These are phyloP conservation scores for Blastocrithidia nonstop DNA, from an alignment of 208 protist genomes.

Conservation along the genomic window DNA sequence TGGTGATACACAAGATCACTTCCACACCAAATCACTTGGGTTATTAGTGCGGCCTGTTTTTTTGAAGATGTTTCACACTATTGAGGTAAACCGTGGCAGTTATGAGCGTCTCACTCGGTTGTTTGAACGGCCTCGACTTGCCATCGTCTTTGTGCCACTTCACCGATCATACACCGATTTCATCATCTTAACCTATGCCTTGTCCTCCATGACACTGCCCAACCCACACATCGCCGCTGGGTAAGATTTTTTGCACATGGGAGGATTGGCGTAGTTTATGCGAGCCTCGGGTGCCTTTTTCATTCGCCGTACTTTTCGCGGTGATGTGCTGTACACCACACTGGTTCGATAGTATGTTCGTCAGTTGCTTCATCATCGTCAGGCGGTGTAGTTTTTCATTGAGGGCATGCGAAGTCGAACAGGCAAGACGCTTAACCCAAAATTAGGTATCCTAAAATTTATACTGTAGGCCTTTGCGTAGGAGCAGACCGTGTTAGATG, in stretches of 20 bases:
- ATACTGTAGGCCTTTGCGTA: constrained; percentile 40
- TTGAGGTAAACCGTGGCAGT: constrained; percentile 22
- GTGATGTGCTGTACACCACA: constrained; percentile 56
- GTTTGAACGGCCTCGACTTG: constrained; percentile 21
- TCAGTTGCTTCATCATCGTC: constrained; percentile 36
- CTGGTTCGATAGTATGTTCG: constrained; percentile 77
- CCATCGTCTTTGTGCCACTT: constrained; percentile 59
- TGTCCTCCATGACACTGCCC: constrained; percentile 42
- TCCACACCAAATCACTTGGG: constrained; percentile 29
- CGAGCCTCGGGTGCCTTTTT: constrained; percentile 86
- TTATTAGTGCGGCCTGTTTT: constrained; percentile 42
- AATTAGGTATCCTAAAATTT: constrained; percentile 85
- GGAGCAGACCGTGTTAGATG: constrained; percentile 28
- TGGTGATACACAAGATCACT: constrained; percentile 59
- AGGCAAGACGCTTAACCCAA: constrained; percentile 76
- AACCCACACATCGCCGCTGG: constrained; percentile 76
- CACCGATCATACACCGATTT: constrained; percentile 85
- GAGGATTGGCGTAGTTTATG: constrained; percentile 44
- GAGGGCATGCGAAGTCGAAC: constrained; percentile 75
- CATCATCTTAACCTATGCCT: constrained; percentile 68
- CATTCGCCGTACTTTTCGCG: constrained; percentile 70
- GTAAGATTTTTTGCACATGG: constrained; percentile 77
- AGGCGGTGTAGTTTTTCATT: constrained; percentile 81
- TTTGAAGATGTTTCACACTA: constrained; percentile 36
- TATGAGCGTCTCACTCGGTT: constrained; percentile 37